Evolutionary conservation across 2,329 filamentous ascomycete species (phyloP), one percentile per base, ranked within the genome.

Genomic region (Claviceps africana): DNA sequence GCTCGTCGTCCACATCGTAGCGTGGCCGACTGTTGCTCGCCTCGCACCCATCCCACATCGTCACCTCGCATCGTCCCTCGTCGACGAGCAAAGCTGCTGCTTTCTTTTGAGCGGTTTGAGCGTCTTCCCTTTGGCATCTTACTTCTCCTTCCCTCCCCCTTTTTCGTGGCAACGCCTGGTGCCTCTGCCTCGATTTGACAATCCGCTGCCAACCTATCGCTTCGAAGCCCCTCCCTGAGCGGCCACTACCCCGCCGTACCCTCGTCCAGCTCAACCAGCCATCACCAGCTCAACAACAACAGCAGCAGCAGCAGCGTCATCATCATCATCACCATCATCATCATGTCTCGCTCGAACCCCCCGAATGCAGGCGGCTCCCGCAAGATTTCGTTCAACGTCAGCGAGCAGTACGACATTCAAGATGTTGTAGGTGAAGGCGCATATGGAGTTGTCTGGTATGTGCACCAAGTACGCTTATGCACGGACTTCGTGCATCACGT

Each of bases 321-420:
- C n/a, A n/a, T n/a, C n/a, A n/a, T n/a, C n/a, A n/a, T n/a, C n/a
- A n/a, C n/a, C n/a, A n/a, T n/a, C 25, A 25, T 28, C 56, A 65
- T 54, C 62, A 80, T 81, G 78, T 81, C 78, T 64, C 78, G 77
- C 63, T 64, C 77, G 54, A 71, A 74, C 62, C 68, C 76, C 58
- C 78, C 74, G 62, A 81, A 74, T 67, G 77, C 75, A 54, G 71
- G 76, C 63, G 79, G 79, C 62, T 84, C 82, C 62, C 81, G 93
- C 67, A 98, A 97, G 80, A 98, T 98, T 69, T 97, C 90, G 53
- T 98, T 98, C 83, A 98, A 98, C 66, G 93, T 98, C 57, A 96
- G 90, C 65, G 93, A 98, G 71, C 93, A 98, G 70, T 98, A 98
- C 68, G 93, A 98, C 66, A 98, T 98, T 60, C 91, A 97, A 69